Evolutionary conservation across 2,329 filamentous ascomycete species (phyloP), one percentile per base, ranked within the genome.

Genomic region (Tolypocladium guangdongense): DNA sequence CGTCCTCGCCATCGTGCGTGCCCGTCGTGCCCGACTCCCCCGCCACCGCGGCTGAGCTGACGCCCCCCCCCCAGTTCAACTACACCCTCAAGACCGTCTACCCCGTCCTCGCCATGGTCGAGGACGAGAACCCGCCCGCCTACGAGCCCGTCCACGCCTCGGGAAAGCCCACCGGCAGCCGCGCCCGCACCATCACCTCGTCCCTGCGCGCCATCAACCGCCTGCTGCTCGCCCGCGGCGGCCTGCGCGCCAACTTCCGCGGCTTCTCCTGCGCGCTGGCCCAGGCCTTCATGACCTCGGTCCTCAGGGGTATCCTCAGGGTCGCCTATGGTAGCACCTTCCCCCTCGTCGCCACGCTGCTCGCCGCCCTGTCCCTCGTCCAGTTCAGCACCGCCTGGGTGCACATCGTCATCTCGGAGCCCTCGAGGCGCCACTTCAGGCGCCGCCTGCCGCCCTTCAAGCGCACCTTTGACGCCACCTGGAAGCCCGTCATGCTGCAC

Each of bases 331-430:
- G 76, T 55, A 67, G 73, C 54, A 64, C 73, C 50, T 59, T 84
- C 52, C 64, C 71, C 58, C 58, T 71, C 47, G 30, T 66, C 47
- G 62, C 62, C 52, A 76, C 76, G 52, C 75, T 85, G 50, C 54
- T 86, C 43, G 75, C 81, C 30, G 76, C 80, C 51, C 68, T 92
- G 24, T 68, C 79, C 22, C 74, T 88, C 35, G 80, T 86, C 38
- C 86, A 86, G 63, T 68, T 92, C 55, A 80, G 82, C 66, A 80
- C 91, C 60, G 79, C 82, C 52, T 96, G 90, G 90, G 88, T 90
- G 4, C 90, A 96, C 68, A 84, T 88, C 62, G 82, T 95, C 66
- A 90, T 96, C 64, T 84, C 88, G 2, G 76, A 82, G 52, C 82
- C 83, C 6, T 84, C 80, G 54, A 64, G 74, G 49, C 78, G 80